phyloP scores from a whole-genome alignment of 192 early-diverging fungal genomes.

The Podila horticola region DNA sequence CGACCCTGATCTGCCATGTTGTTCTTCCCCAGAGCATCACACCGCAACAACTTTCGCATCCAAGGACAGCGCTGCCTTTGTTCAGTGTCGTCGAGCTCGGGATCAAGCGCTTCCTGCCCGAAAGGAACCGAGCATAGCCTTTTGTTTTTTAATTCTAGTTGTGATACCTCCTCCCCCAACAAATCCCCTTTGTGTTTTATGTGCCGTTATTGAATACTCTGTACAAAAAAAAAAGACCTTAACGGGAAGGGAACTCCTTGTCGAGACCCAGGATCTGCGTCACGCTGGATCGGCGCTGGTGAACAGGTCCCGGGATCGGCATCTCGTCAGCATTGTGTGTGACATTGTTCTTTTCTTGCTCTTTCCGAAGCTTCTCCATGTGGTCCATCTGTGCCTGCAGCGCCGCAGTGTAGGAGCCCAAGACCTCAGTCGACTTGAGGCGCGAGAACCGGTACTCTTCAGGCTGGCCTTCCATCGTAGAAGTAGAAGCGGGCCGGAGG shows the following conservation, averaged over 20 bases:
- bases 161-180: too few species aligned
- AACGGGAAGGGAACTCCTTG: conserved; percentile 9
- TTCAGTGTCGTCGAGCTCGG: conserved; percentile 39
- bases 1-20: conserved; percentile 58
- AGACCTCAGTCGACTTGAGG: not conserved
- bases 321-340: conserved; percentile 14
- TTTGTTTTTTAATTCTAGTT: not conserved
- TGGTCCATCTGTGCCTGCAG: conserved; percentile 7
- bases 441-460: too few species aligned
- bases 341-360: conserved; percentile 18
- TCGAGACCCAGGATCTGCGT: conserved; percentile 16
- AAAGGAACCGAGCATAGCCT: conserved; percentile 32
- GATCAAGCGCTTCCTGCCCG: conserved; percentile 51
- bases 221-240: too few species aligned
- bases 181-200: too few species aligned
- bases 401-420: conserved; percentile 15
- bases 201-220: too few species aligned
- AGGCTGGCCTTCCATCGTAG: too few species aligned
- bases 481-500: not conserved
- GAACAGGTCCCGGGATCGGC: conserved; percentile 8
- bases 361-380: conserved; percentile 25
- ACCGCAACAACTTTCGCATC: conserved; percentile 18
- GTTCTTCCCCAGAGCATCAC: conserved; percentile 27
- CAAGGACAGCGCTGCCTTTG: conserved; percentile 20
- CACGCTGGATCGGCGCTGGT: conserved; percentile 12